phyloP scores from a whole-genome alignment of 2,329 filamentous ascomycete genomes.

The Dothideomycetes sp. region DNA sequence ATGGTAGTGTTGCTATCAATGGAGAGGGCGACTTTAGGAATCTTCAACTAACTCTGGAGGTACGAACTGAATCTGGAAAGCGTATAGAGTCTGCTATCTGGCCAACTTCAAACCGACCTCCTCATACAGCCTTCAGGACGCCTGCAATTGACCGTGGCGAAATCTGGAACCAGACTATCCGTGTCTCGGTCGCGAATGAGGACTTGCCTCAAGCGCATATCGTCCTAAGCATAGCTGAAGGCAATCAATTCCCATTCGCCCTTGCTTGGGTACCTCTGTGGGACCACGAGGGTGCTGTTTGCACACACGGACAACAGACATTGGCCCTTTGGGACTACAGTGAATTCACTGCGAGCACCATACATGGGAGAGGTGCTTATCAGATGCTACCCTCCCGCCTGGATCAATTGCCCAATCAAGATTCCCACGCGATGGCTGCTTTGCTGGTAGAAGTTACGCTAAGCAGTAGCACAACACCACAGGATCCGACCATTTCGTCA shows the following conservation, averaged over 20 bases:
- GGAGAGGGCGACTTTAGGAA: constrained; percentile 59
- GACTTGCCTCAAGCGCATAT: constrained; percentile 78
- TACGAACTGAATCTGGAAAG: constrained; percentile 68
- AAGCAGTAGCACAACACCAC: constrained; percentile 37
- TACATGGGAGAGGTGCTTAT: constrained; percentile 74
- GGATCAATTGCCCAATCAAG: constrained; percentile 12
- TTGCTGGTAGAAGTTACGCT: constrained; percentile 59
- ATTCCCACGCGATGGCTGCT: constrained; percentile 64
- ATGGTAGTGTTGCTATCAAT: constrained; percentile 68
- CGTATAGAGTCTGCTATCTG: constrained; percentile 83
- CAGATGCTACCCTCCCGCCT: constrained; percentile 61
- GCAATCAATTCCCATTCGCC: constrained; percentile 80
- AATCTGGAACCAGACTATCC: constrained; percentile 79
- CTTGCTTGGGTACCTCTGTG: constrained; percentile 89
- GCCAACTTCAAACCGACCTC: constrained; percentile 69
- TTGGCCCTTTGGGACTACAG: constrained; percentile 84
- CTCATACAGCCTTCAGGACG: constrained; percentile 80
- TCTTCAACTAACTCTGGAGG: constrained; percentile 80
- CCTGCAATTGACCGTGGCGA: constrained; percentile 70
- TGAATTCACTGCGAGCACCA: constrained; percentile 70
- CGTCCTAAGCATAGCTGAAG: constrained; percentile 80
- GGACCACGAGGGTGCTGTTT: constrained; percentile 54
- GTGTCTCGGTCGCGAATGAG: constrained; percentile 65
- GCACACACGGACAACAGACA: constrained; percentile 42
- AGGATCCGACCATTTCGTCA: constrained; percentile 70